Evolutionary conservation across 768 basidiomycete genomes (phyloP).

Genomic region (Termitomyces heimii): DNA sequence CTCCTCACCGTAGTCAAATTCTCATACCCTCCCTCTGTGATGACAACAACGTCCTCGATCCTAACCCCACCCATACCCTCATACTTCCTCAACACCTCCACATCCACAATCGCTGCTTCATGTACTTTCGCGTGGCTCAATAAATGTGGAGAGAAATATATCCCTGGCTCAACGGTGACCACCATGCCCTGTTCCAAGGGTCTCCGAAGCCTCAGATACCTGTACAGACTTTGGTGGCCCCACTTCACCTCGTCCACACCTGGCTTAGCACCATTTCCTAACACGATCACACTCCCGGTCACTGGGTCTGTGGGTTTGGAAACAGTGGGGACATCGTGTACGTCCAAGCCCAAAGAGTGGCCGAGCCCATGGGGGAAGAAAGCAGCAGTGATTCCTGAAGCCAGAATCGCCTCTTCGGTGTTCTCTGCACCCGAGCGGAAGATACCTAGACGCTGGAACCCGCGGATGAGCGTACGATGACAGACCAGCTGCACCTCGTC

Average conservation of each 20-base stretch:
- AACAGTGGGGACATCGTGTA: conserved; percentile 87
- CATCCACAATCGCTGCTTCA: conserved; percentile 61
- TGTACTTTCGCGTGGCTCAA: conserved; percentile 60
- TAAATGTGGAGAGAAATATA: conserved; percentile 80
- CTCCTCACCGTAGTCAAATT: conserved; percentile 85
- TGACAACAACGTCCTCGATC: conserved; percentile 88
- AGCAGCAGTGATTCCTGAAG: conserved; percentile 69
- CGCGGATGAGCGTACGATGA: conserved; percentile 75
- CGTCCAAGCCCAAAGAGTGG: conserved; percentile 89
- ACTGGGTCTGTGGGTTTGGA: conserved; percentile 53
- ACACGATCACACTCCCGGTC: conserved; percentile 32
- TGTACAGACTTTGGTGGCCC: conserved; percentile 65
- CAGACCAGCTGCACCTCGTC: conserved; percentile 81
- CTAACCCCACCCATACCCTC: conserved; percentile 85
- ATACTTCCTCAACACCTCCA: conserved; percentile 62
- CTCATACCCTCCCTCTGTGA: conserved; percentile 69
- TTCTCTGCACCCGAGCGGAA: conserved; percentile 57
- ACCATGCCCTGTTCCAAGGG: conserved; percentile 79
- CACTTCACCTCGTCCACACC: conserved; percentile 5
- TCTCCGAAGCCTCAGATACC: conserved; percentile 72
- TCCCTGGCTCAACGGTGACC: conserved; percentile 87
- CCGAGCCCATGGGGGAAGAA: conserved; percentile 96
- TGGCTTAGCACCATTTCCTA: conserved; percentile 4
- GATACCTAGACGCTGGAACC: conserved; percentile 81
- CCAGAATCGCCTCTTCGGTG: conserved; percentile 61